Base-by-base conservation (phyloP, 2,329 filamentous ascomycete genomes). In the Cladorrhinum sp. region DNA sequence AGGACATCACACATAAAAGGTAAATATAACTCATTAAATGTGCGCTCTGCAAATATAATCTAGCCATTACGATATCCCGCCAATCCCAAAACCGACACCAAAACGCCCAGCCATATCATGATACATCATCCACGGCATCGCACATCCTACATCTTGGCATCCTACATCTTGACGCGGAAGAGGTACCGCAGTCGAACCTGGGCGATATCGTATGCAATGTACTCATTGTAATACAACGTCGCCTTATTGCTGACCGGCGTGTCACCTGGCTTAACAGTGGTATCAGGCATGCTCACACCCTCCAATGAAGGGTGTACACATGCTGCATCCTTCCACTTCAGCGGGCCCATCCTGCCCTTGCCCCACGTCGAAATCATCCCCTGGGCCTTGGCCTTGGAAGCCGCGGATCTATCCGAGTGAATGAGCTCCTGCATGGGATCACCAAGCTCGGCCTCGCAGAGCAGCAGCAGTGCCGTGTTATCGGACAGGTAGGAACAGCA, bases 371-470 rank as follows among this genome's bases (percentile, higher is more conserved):
- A 85, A 45, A 85, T 75, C 70, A 84, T 81, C 16, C 86, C 86
- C 1, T 81, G 75, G 2, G 76, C 72, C 63, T 84, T 85, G 0
- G 89, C 89, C 41, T 81, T 78, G 4, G 85, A 79, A 0, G 82
- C 88, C 0, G 92, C 92, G 7, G 77, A 74, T 69, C 85, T 91
- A 20, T 83, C 83, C 1, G 84, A 73, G 12, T 77, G 0, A 0
- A 75, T 78, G 2, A 93, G 79, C 67, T 87, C 80, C 61, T 88
- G 82, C 77, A 93, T 86, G 0, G 91, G 91, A 32, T 87, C 75
- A 5, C 92, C 92, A 2, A 96, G 81, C 74, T 92, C 89, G 3
- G 90, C 91, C 69, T 96, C 92, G 68, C 92, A 96, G 1, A 96
- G 85, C 18, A 96, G 81, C 3, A 96, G 78, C 2, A 96, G 78